phyloP scores from a whole-genome alignment of 768 basidiomycete genomes.

The Tulasnella sp. region DNA sequence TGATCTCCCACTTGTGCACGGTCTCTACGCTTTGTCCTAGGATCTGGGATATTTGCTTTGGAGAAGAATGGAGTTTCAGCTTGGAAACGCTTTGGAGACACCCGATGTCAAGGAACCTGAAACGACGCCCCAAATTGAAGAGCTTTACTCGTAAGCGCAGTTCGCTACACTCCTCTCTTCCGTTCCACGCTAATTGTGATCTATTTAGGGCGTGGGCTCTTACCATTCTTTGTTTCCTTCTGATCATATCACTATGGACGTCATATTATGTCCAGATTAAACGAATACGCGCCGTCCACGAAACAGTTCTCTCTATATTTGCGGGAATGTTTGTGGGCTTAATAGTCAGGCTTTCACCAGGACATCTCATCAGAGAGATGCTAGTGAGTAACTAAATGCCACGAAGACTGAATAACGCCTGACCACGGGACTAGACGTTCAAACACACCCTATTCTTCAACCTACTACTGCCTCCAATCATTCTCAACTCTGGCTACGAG shows the following conservation, averaged over 20 bases:
- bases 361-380: conserved; percentile 94
- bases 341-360: conserved; percentile 78
- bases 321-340: conserved; percentile 95
- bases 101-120: no score
- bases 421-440: conserved; percentile 51
- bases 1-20: no score
- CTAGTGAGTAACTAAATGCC: conserved; percentile 49
- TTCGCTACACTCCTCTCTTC: not conserved
- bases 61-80: no score
- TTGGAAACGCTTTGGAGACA: no score
- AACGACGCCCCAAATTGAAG: conserved; percentile 15
- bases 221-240: conserved; percentile 80
- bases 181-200: not conserved
- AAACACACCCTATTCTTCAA: conserved; percentile 98
- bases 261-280: conserved; percentile 98
- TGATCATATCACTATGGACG: conserved; percentile 88
- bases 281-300: conserved; percentile 86
- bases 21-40: no score
- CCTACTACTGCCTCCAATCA: conserved; percentile 93
- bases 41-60: no score
- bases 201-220: conserved; percentile 60
- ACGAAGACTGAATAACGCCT: not conserved
- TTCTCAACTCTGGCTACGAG: conserved; percentile 94
- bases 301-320: conserved; percentile 89
- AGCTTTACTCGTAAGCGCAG: conserved; percentile 16